Evolutionary conservation across 176 grass and related monocot genomes (phyloP).

Genomic region (Oryza nivara): DNA sequence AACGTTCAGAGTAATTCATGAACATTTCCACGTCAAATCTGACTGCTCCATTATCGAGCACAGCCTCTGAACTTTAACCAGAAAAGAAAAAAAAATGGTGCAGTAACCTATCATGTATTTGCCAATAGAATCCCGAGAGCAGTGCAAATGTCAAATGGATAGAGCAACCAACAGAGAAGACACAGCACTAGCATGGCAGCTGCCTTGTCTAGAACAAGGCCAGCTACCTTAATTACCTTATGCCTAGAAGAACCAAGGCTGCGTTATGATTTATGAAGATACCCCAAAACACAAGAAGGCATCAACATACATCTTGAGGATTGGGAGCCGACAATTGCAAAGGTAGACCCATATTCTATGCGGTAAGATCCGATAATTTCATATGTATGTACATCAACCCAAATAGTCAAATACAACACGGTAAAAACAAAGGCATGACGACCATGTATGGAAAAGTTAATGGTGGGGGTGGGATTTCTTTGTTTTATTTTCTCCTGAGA

Average conservation of each 20-base stretch:
- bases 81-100: too few species aligned
- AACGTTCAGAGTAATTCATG: too few species aligned
- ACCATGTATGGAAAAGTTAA: slow-evolving; percentile 52
- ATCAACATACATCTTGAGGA: neutral
- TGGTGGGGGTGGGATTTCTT: slow-evolving; percentile 42
- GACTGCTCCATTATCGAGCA: too few species aligned
- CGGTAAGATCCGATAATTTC: slow-evolving; percentile 24
- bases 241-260: neutral
- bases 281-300: neutral
- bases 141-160: neutral
- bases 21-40: too few species aligned
- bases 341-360: slow-evolving; percentile 38
- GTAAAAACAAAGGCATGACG: slow-evolving; percentile 41
- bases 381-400: slow-evolving; percentile 71
- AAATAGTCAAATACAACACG: slow-evolving; percentile 50
- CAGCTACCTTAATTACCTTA: too few species aligned
- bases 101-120: neutral
- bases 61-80: too few species aligned
- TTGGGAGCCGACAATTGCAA: slow-evolving; percentile 8
- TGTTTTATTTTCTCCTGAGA: slow-evolving; percentile 44
- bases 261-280: neutral
- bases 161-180: neutral
- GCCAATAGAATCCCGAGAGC: neutral
- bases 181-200: neutral
- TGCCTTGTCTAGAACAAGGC: too few species aligned